phyloP scores from a whole-genome alignment of 1,284 basidiomycete species.

The Ustilago loliicola region DNA sequence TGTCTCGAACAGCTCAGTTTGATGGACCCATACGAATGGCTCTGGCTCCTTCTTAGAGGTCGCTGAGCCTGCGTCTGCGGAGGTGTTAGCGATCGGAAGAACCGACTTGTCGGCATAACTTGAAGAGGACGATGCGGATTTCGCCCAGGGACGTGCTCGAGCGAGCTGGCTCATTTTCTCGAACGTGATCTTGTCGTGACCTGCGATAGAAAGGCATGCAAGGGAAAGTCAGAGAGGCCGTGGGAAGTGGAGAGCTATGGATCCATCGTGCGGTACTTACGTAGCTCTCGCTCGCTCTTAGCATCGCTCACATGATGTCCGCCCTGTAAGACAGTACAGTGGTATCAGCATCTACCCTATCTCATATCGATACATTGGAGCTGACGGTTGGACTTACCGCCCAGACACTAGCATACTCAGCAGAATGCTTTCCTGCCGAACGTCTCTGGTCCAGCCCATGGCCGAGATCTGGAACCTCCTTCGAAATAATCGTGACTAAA shows the following conservation, averaged over 20 bases:
- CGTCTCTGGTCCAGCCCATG: not conserved
- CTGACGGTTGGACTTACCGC: conserved; percentile 29
- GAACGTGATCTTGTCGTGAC: conserved; percentile 49
- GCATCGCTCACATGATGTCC: conserved; percentile 58
- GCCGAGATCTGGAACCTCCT: conserved; percentile 34
- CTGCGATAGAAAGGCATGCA: not conserved
- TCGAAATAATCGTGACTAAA: conserved; percentile 39
- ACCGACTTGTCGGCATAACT: not conserved
- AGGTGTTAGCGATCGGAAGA: not conserved
- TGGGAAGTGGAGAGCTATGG: not conserved
- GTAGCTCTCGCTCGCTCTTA: conserved; percentile 31
- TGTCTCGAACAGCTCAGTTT: conserved; percentile 52
- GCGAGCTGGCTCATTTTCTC: conserved; percentile 36
- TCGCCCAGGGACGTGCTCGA: conserved; percentile 28
- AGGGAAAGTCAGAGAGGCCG: not conserved
- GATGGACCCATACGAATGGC: conserved; percentile 61
- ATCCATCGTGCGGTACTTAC: conserved; percentile 5
- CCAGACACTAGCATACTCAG: conserved; percentile 52
- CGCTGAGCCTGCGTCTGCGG: not conserved
- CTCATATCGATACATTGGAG: not conserved
- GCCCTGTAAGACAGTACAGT: conserved; percentile 12
- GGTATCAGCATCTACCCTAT: not conserved
- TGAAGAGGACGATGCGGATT: not conserved
- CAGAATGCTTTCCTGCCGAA: conserved; percentile 14
- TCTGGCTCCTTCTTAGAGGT: not conserved